Evolutionary conservation across 2,329 filamentous ascomycete genomes (phyloP).

Genomic region (Aspergillus sp.): DNA sequence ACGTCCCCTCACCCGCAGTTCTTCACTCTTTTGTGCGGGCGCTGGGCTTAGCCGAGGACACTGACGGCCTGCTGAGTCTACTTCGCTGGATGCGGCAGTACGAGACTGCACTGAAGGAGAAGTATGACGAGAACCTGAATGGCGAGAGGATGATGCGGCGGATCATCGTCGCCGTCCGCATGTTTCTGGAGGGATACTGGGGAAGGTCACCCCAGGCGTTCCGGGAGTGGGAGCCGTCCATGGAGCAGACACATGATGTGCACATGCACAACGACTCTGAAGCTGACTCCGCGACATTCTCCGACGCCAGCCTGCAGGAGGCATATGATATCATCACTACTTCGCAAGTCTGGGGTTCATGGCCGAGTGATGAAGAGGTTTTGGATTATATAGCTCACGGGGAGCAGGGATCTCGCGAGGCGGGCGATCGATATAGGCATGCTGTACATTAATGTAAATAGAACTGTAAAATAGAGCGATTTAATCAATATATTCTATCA

Average conservation of each 20-base stretch:
- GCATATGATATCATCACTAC: conserved; percentile 40
- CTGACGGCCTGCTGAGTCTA: conserved; percentile 41
- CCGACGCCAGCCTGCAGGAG: conserved; percentile 34
- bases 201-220: conserved; percentile 9
- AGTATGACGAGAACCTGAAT: conserved; percentile 39
- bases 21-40: conserved; percentile 47
- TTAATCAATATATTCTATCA: not conserved
- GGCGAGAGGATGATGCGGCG: conserved; percentile 42
- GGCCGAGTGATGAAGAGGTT: conserved; percentile 46
- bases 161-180: conserved; percentile 41
- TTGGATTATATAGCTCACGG: conserved; percentile 32
- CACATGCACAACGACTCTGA: not conserved
- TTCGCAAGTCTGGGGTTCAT: conserved; percentile 39
- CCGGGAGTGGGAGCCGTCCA: not conserved
- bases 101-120: conserved; percentile 34
- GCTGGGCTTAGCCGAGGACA: conserved; percentile 43
- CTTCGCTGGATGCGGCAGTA: conserved; percentile 46
- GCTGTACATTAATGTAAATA: not conserved
- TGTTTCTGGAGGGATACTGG: conserved; percentile 43
- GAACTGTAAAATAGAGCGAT: conserved; percentile 16
- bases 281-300: conserved; percentile 19
- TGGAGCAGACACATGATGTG: not conserved
- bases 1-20: conserved; percentile 40
- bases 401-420: not conserved
- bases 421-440: not conserved